A percentile compares a stretch with the other conserved stretches of the same genome.
phyloP scores from a whole-genome alignment of 345 rosid genomes.

The Anacardium occidentale region DNA sequence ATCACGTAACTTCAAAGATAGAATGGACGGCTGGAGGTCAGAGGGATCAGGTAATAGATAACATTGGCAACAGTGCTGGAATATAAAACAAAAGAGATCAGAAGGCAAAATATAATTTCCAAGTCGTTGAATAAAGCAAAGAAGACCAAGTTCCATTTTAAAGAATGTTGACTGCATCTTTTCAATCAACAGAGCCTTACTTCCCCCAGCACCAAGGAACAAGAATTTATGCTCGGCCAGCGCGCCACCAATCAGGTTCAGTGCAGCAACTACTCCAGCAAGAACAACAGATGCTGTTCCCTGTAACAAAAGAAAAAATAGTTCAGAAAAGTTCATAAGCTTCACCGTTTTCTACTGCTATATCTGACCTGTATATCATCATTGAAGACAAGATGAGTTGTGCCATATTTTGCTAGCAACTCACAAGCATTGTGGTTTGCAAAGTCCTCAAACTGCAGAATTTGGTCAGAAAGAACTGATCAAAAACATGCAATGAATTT shows the following conservation, averaged over 20 bases:
- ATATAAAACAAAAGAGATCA: background rate
- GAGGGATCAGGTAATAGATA: background rate
- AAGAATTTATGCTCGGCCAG: conserved; percentile 79
- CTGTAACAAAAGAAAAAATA: conserved; percentile 35
- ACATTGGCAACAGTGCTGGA: background rate
- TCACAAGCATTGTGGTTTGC: conserved; percentile 96
- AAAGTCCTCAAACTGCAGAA: conserved; percentile 88
- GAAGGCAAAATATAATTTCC: background rate
- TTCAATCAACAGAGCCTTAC: conserved; percentile 33
- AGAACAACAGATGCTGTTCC: conserved; percentile 96
- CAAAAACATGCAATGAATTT: background rate
- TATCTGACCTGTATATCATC: conserved; percentile 83
- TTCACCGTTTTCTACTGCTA: background rate
- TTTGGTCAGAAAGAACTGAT: background rate
- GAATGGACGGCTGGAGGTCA: background rate
- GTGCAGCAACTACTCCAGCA: conserved; percentile 78
- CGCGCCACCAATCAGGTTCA: conserved; percentile 61
- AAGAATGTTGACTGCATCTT: background rate
- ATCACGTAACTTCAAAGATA: background rate
- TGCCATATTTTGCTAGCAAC: conserved; percentile 67
- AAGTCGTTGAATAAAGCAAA: background rate
- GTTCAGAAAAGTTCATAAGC: background rate
- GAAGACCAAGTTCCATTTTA: background rate
- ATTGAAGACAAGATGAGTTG: conserved; percentile 88
- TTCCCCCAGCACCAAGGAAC: conserved; percentile 97